Conservation (phyloP, 345 rosid species). For the Lumnitzera littorea region DNA sequence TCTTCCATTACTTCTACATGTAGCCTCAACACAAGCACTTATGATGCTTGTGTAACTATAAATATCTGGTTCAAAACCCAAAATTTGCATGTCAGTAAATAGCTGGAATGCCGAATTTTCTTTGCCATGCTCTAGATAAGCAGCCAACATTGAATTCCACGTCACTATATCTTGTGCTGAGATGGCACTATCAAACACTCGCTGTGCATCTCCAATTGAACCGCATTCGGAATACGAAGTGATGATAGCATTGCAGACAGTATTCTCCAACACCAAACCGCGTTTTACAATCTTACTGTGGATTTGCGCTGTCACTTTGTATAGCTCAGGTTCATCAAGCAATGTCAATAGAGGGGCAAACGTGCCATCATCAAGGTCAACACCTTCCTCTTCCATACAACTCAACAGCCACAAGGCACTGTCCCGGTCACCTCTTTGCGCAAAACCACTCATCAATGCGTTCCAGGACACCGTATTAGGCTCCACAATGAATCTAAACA, state of each 20-base stretch:
- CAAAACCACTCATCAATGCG: constrained; percentile 67
- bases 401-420: constrained; percentile 43
- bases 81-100: constrained; percentile 41
- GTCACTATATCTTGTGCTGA: constrained; percentile 45
- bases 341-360: constrained; percentile 72
- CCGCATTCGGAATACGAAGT: constrained; percentile 62
- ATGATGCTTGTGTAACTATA: constrained; percentile 62
- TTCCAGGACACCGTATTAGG: constrained; percentile 68
- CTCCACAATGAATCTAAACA: constrained; percentile 37
- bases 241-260: constrained; percentile 54
- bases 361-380: constrained; percentile 53
- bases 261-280: constrained; percentile 36
- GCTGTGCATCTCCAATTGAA: constrained; percentile 40
- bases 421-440: constrained; percentile 29
- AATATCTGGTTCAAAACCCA: constrained; percentile 41
- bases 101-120: constrained; percentile 40
- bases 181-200: constrained; percentile 44
- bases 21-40: constrained; percentile 44
- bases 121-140: constrained; percentile 41
- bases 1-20: constrained; percentile 28
- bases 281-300: constrained; percentile 53
- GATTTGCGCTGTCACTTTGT: constrained; percentile 28
- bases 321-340: constrained; percentile 40
- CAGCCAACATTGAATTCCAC: constrained; percentile 71
- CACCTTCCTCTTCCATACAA: constrained; percentile 48